Base-by-base conservation (phyloP, 257 asterid genomes). In the Nicotiana paniculata region DNA sequence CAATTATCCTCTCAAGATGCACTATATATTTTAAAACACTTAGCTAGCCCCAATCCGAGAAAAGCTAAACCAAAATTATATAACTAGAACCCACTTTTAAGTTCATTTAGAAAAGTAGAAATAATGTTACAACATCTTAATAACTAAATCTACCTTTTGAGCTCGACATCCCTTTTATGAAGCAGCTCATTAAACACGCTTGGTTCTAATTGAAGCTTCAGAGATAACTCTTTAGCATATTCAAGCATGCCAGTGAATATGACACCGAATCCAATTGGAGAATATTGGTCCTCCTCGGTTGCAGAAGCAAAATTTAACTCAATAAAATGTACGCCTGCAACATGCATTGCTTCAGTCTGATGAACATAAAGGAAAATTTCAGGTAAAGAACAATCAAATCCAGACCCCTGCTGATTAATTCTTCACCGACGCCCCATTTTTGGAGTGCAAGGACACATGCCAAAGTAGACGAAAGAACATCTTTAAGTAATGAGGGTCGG, bases 381-480 rank as follows among this genome's bases (percentile, higher is more conserved):
- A 67, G 3, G 72, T 63, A 18, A 67, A 33, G 65, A 9, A 58
- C 43, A 82, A 62, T 18, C 13, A 18, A 26, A 30, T 58, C 62
- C 84, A 79, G 82, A 91, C 99, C 99, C 78, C 83, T 89, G 61
- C 48, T 80, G 68, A 94, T 87, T 35, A 91, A 90, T 76, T 94
- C 91, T 83, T 88, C 88, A 43, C 97, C 97, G 46, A 92, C 83
- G 32, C 92, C 91, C 99, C 99, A 96, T 86, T 82, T 92, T 84
- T 86, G 90, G 58, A 96, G 97, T 0, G 98, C 97, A 85, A 96
- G 97, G 85, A 94, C 86, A 67, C 93, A 91, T 12, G 99, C 99
- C 84, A 96, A 84, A 17, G 99, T 94, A 66, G 97, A 94, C 80
- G 93, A 92, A 65, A 94, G 88, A 37, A 88, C 91, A 81, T 94